phyloP scores from a whole-genome alignment of 805 yeast genomes.

The Kregervanrija pseudodelftensis region DNA sequence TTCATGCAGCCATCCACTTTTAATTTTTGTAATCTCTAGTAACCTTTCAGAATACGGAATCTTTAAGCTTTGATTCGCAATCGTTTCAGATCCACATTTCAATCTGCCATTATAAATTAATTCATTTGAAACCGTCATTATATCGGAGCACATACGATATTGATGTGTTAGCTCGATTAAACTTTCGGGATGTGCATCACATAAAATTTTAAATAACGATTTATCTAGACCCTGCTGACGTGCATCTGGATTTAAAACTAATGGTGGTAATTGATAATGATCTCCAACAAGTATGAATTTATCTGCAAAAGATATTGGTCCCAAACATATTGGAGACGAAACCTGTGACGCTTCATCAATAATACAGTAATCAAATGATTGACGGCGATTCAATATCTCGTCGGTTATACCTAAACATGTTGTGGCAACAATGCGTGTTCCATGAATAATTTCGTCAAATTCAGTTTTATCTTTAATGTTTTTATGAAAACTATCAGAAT shows the following conservation, averaged over 20 bases:
- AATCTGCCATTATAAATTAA: slow-evolving; percentile 71
- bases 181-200: slow-evolving; percentile 65
- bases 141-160: slow-evolving; percentile 88
- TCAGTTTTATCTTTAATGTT: slow-evolving; percentile 34
- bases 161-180: slow-evolving; percentile 77
- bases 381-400: slow-evolving; percentile 45
- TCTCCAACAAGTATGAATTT: slow-evolving; percentile 94
- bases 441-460: slow-evolving; percentile 39
- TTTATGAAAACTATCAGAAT: slow-evolving; percentile 26
- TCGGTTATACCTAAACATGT: slow-evolving; percentile 78
- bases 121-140: slow-evolving; percentile 75
- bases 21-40: slow-evolving; percentile 5
- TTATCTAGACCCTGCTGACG: slow-evolving; percentile 55
- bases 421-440: slow-evolving; percentile 74
- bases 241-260: slow-evolving; percentile 67
- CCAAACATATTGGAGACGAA: slow-evolving; percentile 83
- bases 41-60: slow-evolving; percentile 38
- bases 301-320: slow-evolving; percentile 73
- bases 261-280: slow-evolving; percentile 87
- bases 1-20: slow-evolving; percentile 62
- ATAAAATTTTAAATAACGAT: slow-evolving; percentile 69
- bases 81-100: slow-evolving; percentile 63
- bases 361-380: slow-evolving; percentile 81
- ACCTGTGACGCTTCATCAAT: slow-evolving; percentile 97
- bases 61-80: slow-evolving; percentile 49